These are phyloP conservation scores for Cladophialophora psammophila DNA, from an alignment of 2,329 filamentous ascomycete genomes.

Conservation along the genomic window DNA sequence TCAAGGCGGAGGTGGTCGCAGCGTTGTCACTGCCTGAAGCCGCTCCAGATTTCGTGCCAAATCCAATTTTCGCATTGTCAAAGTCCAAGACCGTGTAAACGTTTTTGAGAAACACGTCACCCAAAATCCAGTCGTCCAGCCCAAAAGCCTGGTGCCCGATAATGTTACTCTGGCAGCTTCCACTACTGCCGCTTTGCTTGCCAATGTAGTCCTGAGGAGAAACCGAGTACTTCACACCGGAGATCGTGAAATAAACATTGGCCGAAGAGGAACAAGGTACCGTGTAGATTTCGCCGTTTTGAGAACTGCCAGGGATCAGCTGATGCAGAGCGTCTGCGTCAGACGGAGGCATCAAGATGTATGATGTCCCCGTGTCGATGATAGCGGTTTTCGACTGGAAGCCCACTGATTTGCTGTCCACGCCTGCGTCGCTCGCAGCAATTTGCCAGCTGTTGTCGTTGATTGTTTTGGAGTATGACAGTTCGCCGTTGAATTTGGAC, in stretches of 20 bases:
- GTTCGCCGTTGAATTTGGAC: conserved; percentile 70
- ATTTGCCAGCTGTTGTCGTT: conserved; percentile 72
- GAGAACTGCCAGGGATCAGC: conserved; percentile 67
- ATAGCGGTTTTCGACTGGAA: conserved; percentile 69
- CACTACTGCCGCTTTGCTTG: conserved; percentile 41
- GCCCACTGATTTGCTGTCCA: conserved; percentile 64
- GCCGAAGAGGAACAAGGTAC: conserved; percentile 75
- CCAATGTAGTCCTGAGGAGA: conserved; percentile 75
- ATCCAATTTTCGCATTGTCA: conserved; percentile 59
- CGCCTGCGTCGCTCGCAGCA: conserved; percentile 68
- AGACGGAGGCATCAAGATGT: conserved; percentile 72
- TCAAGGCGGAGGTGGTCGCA: conserved; percentile 63
- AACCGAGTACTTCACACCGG: conserved; percentile 70
- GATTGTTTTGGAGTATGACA: conserved; percentile 69
- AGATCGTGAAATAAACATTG: conserved; percentile 71
- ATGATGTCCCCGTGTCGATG: conserved; percentile 85
- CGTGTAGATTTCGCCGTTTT: conserved; percentile 65
- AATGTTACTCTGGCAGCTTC: conserved; percentile 70
- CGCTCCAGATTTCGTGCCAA: conserved; percentile 30
- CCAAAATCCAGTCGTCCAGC: conserved; percentile 74
- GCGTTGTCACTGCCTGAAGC: conserved; percentile 47
- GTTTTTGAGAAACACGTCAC: conserved; percentile 87
- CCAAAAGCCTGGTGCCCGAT: conserved; percentile 73
- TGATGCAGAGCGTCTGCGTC: conserved; percentile 74
- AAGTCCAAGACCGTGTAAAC: conserved; percentile 87